These are phyloP conservation scores for Candolleomyces efflorescens DNA, from an alignment of 768 basidiomycete species.

Conservation along the genomic window DNA sequence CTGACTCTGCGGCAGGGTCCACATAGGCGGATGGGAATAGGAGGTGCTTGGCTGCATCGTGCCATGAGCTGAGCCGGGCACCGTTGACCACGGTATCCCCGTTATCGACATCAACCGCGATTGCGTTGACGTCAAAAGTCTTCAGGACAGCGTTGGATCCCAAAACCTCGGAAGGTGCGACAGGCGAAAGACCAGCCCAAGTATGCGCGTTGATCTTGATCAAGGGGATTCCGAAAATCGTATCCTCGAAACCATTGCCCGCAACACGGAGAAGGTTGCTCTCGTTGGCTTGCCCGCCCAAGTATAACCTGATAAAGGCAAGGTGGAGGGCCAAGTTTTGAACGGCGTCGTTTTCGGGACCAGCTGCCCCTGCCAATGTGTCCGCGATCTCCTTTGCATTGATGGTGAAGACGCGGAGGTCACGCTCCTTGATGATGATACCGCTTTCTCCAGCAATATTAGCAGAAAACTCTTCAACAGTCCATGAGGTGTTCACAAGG, in stretches of 20 bases:
- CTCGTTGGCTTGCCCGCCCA: conserved; percentile 60
- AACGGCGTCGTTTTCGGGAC: conserved; percentile 33
- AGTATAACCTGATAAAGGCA: conserved; percentile 81
- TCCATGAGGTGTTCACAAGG: conserved; percentile 74
- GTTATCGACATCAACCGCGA: conserved; percentile 57
- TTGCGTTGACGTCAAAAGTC: conserved; percentile 68
- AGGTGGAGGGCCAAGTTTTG: conserved; percentile 65
- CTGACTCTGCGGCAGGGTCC: conserved; percentile 29
- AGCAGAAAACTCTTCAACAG: conserved; percentile 62
- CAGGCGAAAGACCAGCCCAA: conserved; percentile 64
- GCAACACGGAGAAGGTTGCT: conserved; percentile 49
- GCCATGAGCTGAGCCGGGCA: conserved; percentile 65
- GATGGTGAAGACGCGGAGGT: conserved; percentile 55
- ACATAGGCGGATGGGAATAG: conserved; percentile 82
- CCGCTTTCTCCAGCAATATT: conserved; percentile 56
- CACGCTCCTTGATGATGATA: conserved; percentile 43
- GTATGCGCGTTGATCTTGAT: conserved; percentile 50
- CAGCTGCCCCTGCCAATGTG: conserved; percentile 29
- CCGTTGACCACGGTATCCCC: conserved; percentile 59
- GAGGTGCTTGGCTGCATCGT: conserved; percentile 83
- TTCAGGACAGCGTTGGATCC: conserved; percentile 34
- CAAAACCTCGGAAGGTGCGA: conserved; percentile 28
- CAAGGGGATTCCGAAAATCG: conserved; percentile 45
- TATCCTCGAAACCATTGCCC: conserved; percentile 38
- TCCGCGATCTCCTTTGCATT: conserved; percentile 53